A percentile compares a stretch with the other conserved stretches of the same genome.
These are phyloP conservation scores for Venustampulla echinocandica DNA, from an alignment of 495 filamentous ascomycete genomes.

Conservation along the genomic window DNA sequence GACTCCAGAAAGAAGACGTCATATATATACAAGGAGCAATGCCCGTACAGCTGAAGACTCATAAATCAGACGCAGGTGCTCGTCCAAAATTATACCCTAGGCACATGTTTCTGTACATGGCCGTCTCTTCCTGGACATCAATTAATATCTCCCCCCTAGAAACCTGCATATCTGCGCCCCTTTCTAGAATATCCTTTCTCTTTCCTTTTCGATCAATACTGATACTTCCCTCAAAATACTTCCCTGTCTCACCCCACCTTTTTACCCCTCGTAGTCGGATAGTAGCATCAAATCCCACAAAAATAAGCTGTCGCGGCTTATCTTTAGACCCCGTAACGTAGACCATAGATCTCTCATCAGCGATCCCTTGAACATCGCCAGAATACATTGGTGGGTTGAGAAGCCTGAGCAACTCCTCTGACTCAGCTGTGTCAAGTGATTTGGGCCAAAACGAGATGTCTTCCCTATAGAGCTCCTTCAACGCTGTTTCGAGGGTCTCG, in stretches of 20 bases:
- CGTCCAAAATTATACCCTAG: slow-evolving; percentile 28
- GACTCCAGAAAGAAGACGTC: too few species aligned
- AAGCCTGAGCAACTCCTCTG: background rate
- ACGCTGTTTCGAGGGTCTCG: background rate
- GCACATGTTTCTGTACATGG: slow-evolving; percentile 17
- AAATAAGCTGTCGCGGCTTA: background rate
- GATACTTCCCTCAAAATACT: too few species aligned
- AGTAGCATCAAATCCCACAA: background rate
- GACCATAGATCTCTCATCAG: background rate
- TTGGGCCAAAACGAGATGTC: background rate
- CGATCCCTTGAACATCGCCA: background rate
- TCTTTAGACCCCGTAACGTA: background rate
- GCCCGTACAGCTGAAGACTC: too few species aligned
- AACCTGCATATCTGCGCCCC: too few species aligned
- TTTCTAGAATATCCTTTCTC: too few species aligned
- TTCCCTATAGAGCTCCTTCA: too few species aligned
- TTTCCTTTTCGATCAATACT: too few species aligned
- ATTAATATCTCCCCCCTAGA: too few species aligned
- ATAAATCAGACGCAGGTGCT: too few species aligned
- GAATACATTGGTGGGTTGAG: background rate
- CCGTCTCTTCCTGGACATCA: slow-evolving; percentile 20
- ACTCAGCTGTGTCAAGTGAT: background rate
- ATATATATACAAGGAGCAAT: too few species aligned
- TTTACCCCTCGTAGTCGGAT: background rate
- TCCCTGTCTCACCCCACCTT: background rate